phyloP scores from a whole-genome alignment of 1,284 basidiomycete genomes.

The Hymenochaete sp. region DNA sequence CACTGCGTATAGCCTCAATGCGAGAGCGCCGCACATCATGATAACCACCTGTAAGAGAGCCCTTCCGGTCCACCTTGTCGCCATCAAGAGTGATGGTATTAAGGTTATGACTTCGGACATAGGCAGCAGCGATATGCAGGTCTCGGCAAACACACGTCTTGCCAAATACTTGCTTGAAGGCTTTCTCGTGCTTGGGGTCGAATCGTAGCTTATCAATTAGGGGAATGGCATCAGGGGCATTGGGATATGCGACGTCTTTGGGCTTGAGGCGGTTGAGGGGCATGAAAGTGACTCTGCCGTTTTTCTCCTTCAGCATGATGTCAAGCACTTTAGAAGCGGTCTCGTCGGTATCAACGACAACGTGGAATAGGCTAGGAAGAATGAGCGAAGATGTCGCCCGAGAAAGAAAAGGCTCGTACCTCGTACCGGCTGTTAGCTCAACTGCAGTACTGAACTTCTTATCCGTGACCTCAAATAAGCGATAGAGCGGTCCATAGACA shows the following conservation, averaged over 20 bases:
- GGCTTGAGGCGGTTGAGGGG: constrained; percentile 94
- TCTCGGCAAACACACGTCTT: constrained; percentile 94
- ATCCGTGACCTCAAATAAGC: constrained; percentile 87
- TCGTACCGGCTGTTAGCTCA: constrained; percentile 91
- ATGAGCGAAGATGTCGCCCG: constrained; percentile 9
- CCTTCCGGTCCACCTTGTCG: constrained; percentile 96
- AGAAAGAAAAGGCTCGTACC: constrained; percentile 36
- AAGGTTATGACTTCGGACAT: constrained; percentile 89
- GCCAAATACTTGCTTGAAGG: constrained; percentile 97
- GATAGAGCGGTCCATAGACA: constrained; percentile 91
- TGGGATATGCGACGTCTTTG: constrained; percentile 57
- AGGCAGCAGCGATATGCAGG: constrained; percentile 86
- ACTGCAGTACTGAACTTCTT: constrained; percentile 87
- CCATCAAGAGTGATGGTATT: constrained; percentile 98
- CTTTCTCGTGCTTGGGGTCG: constrained; percentile 64
- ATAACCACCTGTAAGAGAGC: constrained; percentile 92
- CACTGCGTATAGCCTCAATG: constrained; percentile 77
- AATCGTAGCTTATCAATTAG: constrained; percentile 80
- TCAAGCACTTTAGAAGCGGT: constrained; percentile 86
- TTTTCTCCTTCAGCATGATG: constrained; percentile 86
- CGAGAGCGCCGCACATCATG: constrained; percentile 88
- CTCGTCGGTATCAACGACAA: constrained; percentile 93
- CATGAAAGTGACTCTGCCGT: constrained; percentile 96
- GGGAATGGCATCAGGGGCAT: constrained; percentile 83
- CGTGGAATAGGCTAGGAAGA: constrained; percentile 79